Percentiles rank a stretch among this genome's conserved stretches.
Evolutionary conservation across 192 early-diverging fungal species (phyloP).

Genomic region (Podila epicladia): DNA sequence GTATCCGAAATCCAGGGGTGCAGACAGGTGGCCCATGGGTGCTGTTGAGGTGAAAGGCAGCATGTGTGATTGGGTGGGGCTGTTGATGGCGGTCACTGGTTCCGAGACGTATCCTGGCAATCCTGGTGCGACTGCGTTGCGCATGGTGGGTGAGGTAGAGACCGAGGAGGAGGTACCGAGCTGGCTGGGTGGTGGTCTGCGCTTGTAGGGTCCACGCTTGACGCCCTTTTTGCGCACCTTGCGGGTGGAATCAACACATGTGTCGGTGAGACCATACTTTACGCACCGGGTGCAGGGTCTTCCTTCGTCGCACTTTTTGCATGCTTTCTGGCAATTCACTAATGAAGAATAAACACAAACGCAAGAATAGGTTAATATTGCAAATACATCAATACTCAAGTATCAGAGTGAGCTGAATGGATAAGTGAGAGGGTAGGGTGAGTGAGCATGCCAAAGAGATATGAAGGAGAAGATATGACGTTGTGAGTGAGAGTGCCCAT

Average conservation of each 20-base stretch:
- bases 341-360: too few relatives aligned
- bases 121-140: conserved; percentile 29
- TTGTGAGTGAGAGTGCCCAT: too few relatives aligned
- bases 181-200: conserved; percentile 52
- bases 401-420: not conserved
- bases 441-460: too few relatives aligned
- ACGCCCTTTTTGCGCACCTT: conserved; percentile 87
- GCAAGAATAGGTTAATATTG: too few relatives aligned
- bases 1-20: conserved; percentile 38
- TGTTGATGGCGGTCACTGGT: conserved; percentile 36
- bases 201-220: conserved; percentile 87
- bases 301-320: conserved; percentile 93
- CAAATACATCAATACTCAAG: not conserved
- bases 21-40: conserved; percentile 17
- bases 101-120: conserved; percentile 38
- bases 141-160: conserved; percentile 36
- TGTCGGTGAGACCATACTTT: conserved; percentile 71
- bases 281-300: conserved; percentile 87
- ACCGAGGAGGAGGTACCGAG: conserved; percentile 22
- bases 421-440: not conserved
- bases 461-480: too few relatives aligned
- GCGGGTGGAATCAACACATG: conserved; percentile 80
- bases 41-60: conserved; percentile 34
- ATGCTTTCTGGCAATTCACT: not conserved
- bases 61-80: conserved; percentile 42